Base-by-base conservation (phyloP, 139 green algal species). In the Edaphochlamys debaryana region DNA sequence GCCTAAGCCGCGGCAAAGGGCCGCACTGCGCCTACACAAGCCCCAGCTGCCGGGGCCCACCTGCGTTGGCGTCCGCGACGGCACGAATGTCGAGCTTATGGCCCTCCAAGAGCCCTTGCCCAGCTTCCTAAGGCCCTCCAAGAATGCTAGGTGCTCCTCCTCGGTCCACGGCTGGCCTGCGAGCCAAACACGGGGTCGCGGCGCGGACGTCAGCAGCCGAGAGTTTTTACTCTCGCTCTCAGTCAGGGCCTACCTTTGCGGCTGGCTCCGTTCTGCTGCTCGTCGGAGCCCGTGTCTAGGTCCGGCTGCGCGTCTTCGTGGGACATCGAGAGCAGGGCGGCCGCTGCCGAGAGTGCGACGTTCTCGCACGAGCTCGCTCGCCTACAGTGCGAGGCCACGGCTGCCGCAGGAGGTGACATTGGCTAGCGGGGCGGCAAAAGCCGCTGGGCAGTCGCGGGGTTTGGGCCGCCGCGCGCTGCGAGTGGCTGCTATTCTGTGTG, bases 51-150 rank as follows among this genome's bases (percentile, higher is more conserved):
- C n/a, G n/a, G n/a, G n/a, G n/a, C n/a, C n/a, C 8, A 85, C 52
- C 67, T 94, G 92, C 38, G 95, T 98, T 8, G 95, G 92, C 2
- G 94, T 97, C 58, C 95, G 87, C 36, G 88, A 90, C 17, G 92
- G 90, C 30, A 98, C 92, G 58, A 93, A 98, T 37, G 90, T 80
- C 5, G 87, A 67, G 9, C 84, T 89, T 32, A 98, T 98, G 13
- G 91, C 88, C 13, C 95, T 90, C 95, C 95, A 98, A 88, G 98
- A 94, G 32, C 95, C 95, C 86, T 92, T 83, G 40, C 95, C 95
- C 19, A 97, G 90, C 69, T 91, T 89, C 38, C 93, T 71, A 13
- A 98, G 85, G 0, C 95, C 95, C 4, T 92, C 48, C 45, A 98
- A 64, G 56, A 98, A 98, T 0, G 87, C 58, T 25, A 89, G 77